Base-by-base conservation (phyloP, 2,329 filamentous ascomycete species). In the Blastomyces percursus region DNA sequence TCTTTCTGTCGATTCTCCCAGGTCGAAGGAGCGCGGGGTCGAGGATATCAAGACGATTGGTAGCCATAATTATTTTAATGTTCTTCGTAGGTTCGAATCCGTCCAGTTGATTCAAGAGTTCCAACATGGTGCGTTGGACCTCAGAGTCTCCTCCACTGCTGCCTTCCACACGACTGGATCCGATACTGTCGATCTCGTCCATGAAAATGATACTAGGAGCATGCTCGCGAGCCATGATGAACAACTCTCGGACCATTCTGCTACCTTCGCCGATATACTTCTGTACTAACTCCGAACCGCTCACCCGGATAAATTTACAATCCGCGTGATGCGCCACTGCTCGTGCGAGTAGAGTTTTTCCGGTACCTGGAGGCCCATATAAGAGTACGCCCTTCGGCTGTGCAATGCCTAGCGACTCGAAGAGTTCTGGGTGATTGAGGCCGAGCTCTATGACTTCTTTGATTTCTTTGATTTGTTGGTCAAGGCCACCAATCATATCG, bases 41-140 rank as follows among this genome's bases (percentile, higher is more conserved):
- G 56, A 99, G 85, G 67, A 99, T 97, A 71, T 99, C 94, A 67
- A 99, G 84, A 74, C 94, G 90, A 78, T 99, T 99, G 58, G 94
- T 99, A 61, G 94, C 94, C 93, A 99, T 99, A 79, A 99, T 96
- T 76, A 99, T 91, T 79, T 99, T 99, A 86, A 99, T 99, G 79
- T 97, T 97, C 82, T 99, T 99, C 56, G 93, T 97, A 6, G 94
- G 94, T 78, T 97, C 94, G 77, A 99, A 99, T 59, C 94, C 94
- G 74, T 99, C 94, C 64, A 99, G 85, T 81, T 99, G 94, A 80
- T 99, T 99, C 67, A 99, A 86, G 64, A 99, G 82, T 77, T 99
- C 94, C 78, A 99, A 79, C 94, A 99, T 99, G 57, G 94, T 99
- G 71, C 94, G 88, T 80, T 99, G 94, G 61, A 99, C 94, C 78